A percentile compares a stretch with the other conserved stretches of the same genome.
phyloP scores from a whole-genome alignment of 1,139 yeast genomes.

The Nadsonia commutata region DNA sequence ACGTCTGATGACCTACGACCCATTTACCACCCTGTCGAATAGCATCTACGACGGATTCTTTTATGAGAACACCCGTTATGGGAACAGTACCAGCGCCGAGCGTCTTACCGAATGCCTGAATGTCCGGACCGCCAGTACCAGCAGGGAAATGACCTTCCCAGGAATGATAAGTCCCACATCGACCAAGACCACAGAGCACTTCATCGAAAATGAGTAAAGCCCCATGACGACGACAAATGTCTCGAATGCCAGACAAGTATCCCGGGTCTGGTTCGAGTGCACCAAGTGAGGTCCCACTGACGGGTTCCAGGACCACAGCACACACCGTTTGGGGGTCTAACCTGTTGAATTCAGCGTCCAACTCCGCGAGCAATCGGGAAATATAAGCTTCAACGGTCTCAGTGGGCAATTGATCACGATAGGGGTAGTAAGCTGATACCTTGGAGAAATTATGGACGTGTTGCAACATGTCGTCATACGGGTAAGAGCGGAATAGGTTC shows the following conservation, averaged over 20 bases:
- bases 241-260: slow-evolving; percentile 39
- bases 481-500: slow-evolving; percentile 24
- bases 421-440: slow-evolving; percentile 34
- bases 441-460: slow-evolving; percentile 58
- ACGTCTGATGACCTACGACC: slow-evolving; percentile 4
- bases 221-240: slow-evolving; percentile 42
- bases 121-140: slow-evolving; percentile 6
- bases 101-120: slow-evolving; percentile 5
- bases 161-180: slow-evolving; percentile 36
- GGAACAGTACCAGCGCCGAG: slow-evolving; percentile 2
- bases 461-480: slow-evolving; percentile 41
- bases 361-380: slow-evolving; percentile 30
- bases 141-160: slow-evolving; percentile 24
- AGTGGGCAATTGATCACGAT: slow-evolving; percentile 31
- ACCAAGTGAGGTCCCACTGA: slow-evolving; percentile 46
- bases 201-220: slow-evolving; percentile 44
- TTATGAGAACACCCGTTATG: slow-evolving; percentile 2
- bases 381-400: slow-evolving; percentile 38
- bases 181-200: slow-evolving; percentile 54
- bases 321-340: slow-evolving; percentile 42
- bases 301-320: slow-evolving; percentile 39
- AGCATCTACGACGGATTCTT: slow-evolving; percentile 1
- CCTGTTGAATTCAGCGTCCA: slow-evolving; percentile 34
- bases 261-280: slow-evolving; percentile 43
- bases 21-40: slow-evolving; percentile 3